Evolutionary conservation across 139 green algal genomes (phyloP).

Genomic region (Coelastrella sp.): DNA sequence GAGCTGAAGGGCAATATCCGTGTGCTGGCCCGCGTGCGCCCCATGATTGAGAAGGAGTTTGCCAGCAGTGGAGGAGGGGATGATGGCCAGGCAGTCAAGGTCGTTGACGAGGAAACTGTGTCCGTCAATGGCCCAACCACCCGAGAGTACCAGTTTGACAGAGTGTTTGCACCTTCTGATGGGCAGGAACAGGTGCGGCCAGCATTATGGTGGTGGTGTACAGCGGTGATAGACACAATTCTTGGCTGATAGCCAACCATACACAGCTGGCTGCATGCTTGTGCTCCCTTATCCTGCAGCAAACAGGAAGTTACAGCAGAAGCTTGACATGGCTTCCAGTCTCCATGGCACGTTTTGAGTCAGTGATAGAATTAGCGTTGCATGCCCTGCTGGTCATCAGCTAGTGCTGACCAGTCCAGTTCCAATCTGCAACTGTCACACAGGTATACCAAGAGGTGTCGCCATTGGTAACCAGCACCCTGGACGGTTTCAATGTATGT

Average conservation of each 20-base stretch:
- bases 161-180: slow-evolving; percentile 67
- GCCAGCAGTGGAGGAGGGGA: slow-evolving; percentile 9
- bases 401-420: background rate
- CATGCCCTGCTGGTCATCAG: too few species aligned
- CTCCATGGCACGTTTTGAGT: too few species aligned
- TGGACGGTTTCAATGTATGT: slow-evolving; percentile 86
- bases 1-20: slow-evolving; percentile 77
- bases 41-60: slow-evolving; percentile 61
- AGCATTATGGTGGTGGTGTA: background rate
- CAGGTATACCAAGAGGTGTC: slow-evolving; percentile 71
- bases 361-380: too few species aligned
- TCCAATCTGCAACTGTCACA: background rate
- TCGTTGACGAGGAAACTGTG: slow-evolving; percentile 53
- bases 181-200: slow-evolving; percentile 54
- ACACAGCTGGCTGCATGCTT: too few species aligned
- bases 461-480: slow-evolving; percentile 62
- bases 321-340: too few species aligned
- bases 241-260: too few species aligned
- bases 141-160: slow-evolving; percentile 80
- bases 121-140: slow-evolving; percentile 44
- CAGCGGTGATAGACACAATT: too few species aligned
- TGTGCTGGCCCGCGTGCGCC: slow-evolving; percentile 71
- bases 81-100: slow-evolving; percentile 23
- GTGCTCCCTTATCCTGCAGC: too few species aligned
- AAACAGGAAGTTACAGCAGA: too few species aligned